Evolutionary conservation across 2,329 filamentous ascomycete species (phyloP).

Genomic region (Phyllosticta citribraziliensis): DNA sequence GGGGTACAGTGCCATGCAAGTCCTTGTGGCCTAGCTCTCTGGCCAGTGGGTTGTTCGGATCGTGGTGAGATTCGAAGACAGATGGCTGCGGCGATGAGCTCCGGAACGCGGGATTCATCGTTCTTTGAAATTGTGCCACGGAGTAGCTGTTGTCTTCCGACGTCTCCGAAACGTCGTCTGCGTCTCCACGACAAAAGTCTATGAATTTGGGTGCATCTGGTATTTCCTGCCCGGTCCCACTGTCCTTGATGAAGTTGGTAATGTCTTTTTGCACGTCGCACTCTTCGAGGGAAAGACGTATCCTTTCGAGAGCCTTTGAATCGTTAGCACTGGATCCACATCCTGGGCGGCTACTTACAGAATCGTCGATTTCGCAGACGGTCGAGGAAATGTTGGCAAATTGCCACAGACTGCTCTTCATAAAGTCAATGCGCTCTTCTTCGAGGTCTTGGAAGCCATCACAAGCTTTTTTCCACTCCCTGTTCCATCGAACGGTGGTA

Average conservation of each 20-base stretch:
- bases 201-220: constrained; percentile 96
- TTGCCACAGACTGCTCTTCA: constrained; percentile 94
- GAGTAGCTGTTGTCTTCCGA: constrained; percentile 87
- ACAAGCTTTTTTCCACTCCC: constrained; percentile 95
- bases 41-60: constrained; percentile 65
- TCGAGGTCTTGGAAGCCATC: constrained; percentile 98
- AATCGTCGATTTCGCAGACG: constrained; percentile 94
- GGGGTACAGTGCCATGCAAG: constrained; percentile 17
- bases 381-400: constrained; percentile 97
- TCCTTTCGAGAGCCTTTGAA: constrained; percentile 78
- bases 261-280: constrained; percentile 98
- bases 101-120: constrained; percentile 90
- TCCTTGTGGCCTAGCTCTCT: constrained; percentile 53
- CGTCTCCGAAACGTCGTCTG: constrained; percentile 69
- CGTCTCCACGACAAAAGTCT: constrained; percentile 91
- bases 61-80: constrained; percentile 83
- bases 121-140: constrained; percentile 88
- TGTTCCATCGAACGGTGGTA: constrained; percentile 90
- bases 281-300: constrained; percentile 78
- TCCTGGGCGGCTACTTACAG: constrained; percentile 30
- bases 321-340: background rate
- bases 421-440: constrained; percentile 92
- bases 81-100: constrained; percentile 95
- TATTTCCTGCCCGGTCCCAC: constrained; percentile 91
- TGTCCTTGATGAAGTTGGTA: constrained; percentile 73